Percentiles rank a stretch among this genome's conserved stretches.
These are phyloP conservation scores for Petasospora fabianii DNA, from an alignment of 1,139 yeast species.

Conservation along the genomic window DNA sequence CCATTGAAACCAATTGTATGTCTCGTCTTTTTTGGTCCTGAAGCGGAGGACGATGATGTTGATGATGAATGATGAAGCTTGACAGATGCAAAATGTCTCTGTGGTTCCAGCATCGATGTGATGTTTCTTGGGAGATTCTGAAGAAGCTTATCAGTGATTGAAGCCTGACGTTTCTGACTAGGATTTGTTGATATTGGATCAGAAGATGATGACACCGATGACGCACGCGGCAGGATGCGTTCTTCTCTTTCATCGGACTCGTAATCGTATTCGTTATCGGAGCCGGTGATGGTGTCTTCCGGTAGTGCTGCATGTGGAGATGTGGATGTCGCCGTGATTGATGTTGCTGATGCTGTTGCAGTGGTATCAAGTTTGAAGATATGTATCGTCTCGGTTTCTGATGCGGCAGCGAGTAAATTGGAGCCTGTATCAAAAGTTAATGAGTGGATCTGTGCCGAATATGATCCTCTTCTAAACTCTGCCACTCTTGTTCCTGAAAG, in stretches of 20 bases:
- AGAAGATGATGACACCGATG: no score
- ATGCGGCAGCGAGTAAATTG: conserved; percentile 57
- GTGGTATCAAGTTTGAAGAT: conserved; percentile 42
- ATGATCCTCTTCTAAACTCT: conserved; percentile 69
- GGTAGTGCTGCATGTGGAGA: neutral
- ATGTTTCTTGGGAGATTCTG: conserved; percentile 31
- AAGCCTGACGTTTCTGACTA: conserved; percentile 13
- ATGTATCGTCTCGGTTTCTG: conserved; percentile 68
- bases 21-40: conserved; percentile 35
- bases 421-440: conserved; percentile 51
- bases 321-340: no score
- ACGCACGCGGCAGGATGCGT: conserved; percentile 7
- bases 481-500: conserved; percentile 34
- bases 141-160: conserved; percentile 22
- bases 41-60: no score
- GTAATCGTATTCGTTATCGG: conserved; percentile 5
- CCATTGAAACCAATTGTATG: conserved; percentile 25
- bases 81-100: conserved; percentile 37
- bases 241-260: conserved; percentile 7
- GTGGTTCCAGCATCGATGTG: conserved; percentile 36
- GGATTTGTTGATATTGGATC: conserved; percentile 1
- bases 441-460: conserved; percentile 52
- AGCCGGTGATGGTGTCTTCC: neutral
- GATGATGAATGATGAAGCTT: no score
- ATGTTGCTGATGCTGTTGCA: neutral